Base-by-base conservation (phyloP, 2,329 filamentous ascomycete genomes). In the Pseudogymnoascus sp. region DNA sequence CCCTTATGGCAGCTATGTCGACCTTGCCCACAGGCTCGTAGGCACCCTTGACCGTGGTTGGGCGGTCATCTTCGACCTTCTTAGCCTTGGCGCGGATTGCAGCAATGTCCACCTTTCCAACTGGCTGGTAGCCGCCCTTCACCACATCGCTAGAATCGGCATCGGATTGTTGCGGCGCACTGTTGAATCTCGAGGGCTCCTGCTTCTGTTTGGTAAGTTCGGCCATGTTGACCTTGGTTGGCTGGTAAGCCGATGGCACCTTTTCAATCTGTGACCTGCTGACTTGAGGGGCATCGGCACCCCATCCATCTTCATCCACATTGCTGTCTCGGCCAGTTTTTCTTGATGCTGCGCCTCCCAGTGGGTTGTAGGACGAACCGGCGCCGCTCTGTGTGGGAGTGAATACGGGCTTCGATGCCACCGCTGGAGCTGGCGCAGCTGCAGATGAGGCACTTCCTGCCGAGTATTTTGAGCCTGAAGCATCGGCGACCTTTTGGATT, bases 21-120 rank as follows among this genome's bases (percentile, higher is more conserved):
- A 99, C 93, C 77, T 97, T 97, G 55, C 94, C 94, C 18, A 97
- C 81, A 1, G 94, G 94, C 74, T 97, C 89, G 72, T 99, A 99
- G 25, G 92, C 84, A 42, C 94, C 94, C 76, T 96, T 97, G 18
- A 97, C 90, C 4, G 86, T 83, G 1, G 88, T 84, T 3, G 94
- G 94, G 61, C 92, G 82, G 67, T 96, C 89, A 70, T 97, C 91
- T 52, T 82, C 82, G 74, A 73, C 80, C 69, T 79, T 87, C 79
- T 80, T 87, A 71, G 76, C 92, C 78, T 82, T 90, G 73, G 80
- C 87, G 65, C 94, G 86, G 67, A 99, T 88, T 37, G 91, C 92
- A 25, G 88, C 89, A 75, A 99, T 97, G 71, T 99, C 92, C n/a
- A 99, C 89, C 77, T 97, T 97, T 62, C 94, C 94, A 69, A 99